Conservation (phyloP, 169 alveolate species). For the Babesia bovis region DNA sequence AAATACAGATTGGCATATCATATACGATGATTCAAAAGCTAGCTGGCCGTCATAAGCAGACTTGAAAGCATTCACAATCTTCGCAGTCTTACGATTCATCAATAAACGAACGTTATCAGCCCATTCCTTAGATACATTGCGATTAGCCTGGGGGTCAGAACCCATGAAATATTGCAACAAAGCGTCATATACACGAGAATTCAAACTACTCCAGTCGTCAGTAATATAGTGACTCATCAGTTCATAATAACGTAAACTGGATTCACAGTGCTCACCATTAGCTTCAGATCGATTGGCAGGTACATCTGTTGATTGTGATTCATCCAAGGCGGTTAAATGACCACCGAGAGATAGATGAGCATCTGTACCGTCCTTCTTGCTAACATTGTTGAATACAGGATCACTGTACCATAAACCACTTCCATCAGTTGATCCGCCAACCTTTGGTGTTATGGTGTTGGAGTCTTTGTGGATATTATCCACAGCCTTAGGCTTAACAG, state of each 20-base stretch:
- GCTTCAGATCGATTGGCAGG: background rate
- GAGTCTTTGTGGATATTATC: background rate
- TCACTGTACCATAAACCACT: slow-evolving; percentile 8
- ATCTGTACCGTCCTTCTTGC: background rate
- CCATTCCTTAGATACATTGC: slow-evolving; percentile 52
- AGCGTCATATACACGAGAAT: slow-evolving; percentile 30
- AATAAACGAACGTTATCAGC: slow-evolving; percentile 36
- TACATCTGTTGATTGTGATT: background rate
- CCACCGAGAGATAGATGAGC: background rate
- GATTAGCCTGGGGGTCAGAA: slow-evolving; percentile 10
- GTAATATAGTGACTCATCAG: slow-evolving; percentile 22
- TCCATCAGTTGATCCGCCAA: background rate
- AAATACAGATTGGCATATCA: slow-evolving; percentile 55
- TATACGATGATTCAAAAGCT: slow-evolving; percentile 38
- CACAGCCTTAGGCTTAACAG: background rate
- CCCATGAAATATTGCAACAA: slow-evolving; percentile 61
- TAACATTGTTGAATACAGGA: background rate
- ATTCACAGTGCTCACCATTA: background rate
- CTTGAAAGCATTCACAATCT: slow-evolving; percentile 42
- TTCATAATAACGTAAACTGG: slow-evolving; percentile 16
- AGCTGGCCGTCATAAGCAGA: slow-evolving; percentile 44
- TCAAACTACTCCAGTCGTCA: slow-evolving; percentile 26
- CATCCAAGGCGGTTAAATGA: background rate
- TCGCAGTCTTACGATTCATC: slow-evolving; percentile 36
- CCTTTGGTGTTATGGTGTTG: background rate